phyloP scores from a whole-genome alignment of 2,329 filamentous ascomycete genomes.

The Cladosporium sp. region DNA sequence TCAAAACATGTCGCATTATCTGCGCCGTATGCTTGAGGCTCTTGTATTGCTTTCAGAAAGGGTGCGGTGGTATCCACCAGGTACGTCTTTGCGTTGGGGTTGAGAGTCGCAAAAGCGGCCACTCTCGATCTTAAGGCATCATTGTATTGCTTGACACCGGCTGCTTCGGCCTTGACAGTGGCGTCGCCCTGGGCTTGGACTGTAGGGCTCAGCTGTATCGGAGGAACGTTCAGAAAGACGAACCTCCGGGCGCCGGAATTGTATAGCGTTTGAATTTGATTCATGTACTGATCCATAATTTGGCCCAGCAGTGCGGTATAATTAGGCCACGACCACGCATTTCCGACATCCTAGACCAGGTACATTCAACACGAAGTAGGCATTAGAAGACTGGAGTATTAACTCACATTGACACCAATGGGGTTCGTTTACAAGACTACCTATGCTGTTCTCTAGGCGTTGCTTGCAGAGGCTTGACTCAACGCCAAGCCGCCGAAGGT shows the following conservation, averaged over 20 bases:
- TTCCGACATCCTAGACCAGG: constrained; percentile 43
- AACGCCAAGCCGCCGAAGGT: too few relatives aligned
- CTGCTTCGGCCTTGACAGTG: constrained; percentile 28
- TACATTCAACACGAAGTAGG: neutral
- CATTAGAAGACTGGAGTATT: neutral
- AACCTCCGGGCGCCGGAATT: constrained; percentile 46
- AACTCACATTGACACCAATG: constrained; percentile 49
- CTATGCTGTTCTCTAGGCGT: too few relatives aligned
- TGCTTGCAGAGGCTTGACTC: too few relatives aligned
- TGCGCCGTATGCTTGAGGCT: neutral
- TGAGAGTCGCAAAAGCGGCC: neutral
- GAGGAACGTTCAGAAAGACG: constrained; percentile 45
- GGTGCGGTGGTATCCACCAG: constrained; percentile 3
- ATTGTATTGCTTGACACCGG: constrained; percentile 7
- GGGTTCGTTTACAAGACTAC: too few relatives aligned
- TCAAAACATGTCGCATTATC: constrained; percentile 7
- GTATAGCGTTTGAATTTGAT: constrained; percentile 40
- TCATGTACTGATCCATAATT: constrained; percentile 36
- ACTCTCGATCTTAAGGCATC: constrained; percentile 1
- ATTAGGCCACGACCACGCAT: constrained; percentile 42
- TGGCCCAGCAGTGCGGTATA: constrained; percentile 28
- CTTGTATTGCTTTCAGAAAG: neutral
- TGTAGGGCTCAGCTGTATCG: constrained; percentile 51
- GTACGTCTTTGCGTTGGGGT: neutral
- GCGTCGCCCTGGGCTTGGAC: constrained; percentile 38